phyloP scores from a whole-genome alignment of 768 basidiomycete species.

The Gloeophyllum trabeum region DNA sequence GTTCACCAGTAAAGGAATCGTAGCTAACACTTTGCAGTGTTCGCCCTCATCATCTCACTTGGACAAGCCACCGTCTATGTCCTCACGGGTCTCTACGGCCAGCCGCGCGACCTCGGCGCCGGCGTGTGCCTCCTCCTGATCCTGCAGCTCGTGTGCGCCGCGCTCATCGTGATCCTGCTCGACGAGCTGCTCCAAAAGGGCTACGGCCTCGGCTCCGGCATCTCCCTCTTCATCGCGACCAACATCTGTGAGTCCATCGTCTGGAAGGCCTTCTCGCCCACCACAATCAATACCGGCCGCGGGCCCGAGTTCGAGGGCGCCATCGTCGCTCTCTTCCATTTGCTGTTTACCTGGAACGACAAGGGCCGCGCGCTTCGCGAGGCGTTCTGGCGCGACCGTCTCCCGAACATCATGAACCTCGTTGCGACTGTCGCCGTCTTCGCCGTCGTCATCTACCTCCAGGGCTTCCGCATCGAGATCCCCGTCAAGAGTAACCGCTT shows the following conservation, averaged over 20 bases:
- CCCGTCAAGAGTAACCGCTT: conserved; percentile 95
- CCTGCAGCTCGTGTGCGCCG: conserved; percentile 88
- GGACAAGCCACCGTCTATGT: conserved; percentile 98
- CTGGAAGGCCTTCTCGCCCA: conserved; percentile 99
- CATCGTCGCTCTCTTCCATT: conserved; percentile 91
- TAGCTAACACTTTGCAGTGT: conserved; percentile 42
- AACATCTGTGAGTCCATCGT: conserved; percentile 99
- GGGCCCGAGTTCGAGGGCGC: conserved; percentile 98
- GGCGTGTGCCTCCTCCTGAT: conserved; percentile 96
- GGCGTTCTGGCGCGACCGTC: conserved; percentile 94
- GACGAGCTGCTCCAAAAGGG: conserved; percentile 99
- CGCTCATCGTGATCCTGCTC: conserved; percentile 94
- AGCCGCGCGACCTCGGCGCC: conserved; percentile 85
- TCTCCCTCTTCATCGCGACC: conserved; percentile 98
- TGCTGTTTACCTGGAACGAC: conserved; percentile 97
- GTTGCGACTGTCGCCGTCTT: conserved; percentile 88
- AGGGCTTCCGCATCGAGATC: conserved; percentile 98
- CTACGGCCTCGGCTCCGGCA: conserved; percentile 96
- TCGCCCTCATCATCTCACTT: conserved; percentile 91
- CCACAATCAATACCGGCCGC: conserved; percentile 94
- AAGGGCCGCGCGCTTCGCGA: conserved; percentile 94
- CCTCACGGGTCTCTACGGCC: conserved; percentile 92
- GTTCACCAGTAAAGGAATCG: too few species aligned
- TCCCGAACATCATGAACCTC: conserved; percentile 97
- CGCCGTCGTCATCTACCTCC: conserved; percentile 93